These are phyloP conservation scores for Podaxis rugospora DNA, from an alignment of 768 basidiomycete species.

Conservation along the genomic window DNA sequence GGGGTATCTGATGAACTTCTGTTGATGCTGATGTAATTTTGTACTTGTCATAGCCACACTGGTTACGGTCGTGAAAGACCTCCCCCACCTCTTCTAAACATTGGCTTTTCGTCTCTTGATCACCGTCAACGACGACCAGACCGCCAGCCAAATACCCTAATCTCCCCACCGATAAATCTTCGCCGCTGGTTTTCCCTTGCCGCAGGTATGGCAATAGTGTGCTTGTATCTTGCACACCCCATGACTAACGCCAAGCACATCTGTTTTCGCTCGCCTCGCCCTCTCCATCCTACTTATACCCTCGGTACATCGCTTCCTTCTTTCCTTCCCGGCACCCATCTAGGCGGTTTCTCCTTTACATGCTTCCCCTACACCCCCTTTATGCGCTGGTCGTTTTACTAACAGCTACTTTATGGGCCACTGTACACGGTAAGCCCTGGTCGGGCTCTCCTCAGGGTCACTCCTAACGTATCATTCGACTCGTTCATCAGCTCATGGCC, in stretches of 20 bases:
- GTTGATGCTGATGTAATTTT: neutral
- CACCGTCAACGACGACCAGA: slow-evolving; percentile 3
- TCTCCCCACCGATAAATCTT: neutral
- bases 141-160: neutral
- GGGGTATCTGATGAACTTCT: neutral
- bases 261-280: slow-evolving; percentile 9
- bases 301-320: slow-evolving; percentile 1
- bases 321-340: slow-evolving; percentile 9
- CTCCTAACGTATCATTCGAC: neutral
- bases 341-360: slow-evolving; percentile 29
- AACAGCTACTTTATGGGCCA: slow-evolving; percentile 23
- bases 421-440: slow-evolving; percentile 25
- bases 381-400: slow-evolving; percentile 44
- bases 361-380: slow-evolving; percentile 28
- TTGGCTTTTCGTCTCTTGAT: neutral
- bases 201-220: slow-evolving; percentile 9
- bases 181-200: neutral
- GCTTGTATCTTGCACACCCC: slow-evolving; percentile 12
- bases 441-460: neutral
- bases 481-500: slow-evolving; percentile 39
- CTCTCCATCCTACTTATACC: slow-evolving; percentile 7
- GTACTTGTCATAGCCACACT: neutral
- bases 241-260: slow-evolving; percentile 14
- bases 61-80: slow-evolving; percentile 6
- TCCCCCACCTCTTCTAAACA: neutral